phyloP scores from a whole-genome alignment of 768 basidiomycete species.

The Hygrocybe coccinea region DNA sequence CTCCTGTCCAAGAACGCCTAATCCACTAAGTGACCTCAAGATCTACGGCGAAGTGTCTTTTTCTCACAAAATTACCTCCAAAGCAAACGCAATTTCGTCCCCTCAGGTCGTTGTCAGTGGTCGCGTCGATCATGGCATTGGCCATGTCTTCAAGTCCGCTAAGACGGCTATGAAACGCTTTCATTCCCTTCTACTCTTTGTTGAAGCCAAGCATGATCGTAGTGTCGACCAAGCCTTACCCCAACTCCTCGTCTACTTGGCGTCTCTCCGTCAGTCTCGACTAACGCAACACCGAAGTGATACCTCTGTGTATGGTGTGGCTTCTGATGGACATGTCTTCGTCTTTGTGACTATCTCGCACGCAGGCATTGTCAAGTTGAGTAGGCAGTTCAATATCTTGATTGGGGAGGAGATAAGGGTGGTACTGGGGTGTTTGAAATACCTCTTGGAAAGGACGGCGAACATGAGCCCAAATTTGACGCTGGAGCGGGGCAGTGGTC shows the following conservation, averaged over 20 bases:
- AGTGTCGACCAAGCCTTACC: slow-evolving; percentile 1
- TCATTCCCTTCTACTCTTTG: slow-evolving; percentile 1
- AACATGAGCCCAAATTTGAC: slow-evolving; percentile 9
- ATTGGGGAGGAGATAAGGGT: slow-evolving; percentile 7
- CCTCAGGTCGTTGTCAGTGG: neutral
- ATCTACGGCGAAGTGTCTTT: neutral
- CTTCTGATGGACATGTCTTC: slow-evolving; percentile 13
- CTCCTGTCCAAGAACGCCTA: neutral
- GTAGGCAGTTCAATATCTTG: slow-evolving; percentile 13
- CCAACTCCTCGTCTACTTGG: slow-evolving; percentile 12
- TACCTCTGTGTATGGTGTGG: slow-evolving; percentile 15
- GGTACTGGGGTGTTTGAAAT: slow-evolving; percentile 14
- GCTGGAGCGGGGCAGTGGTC: neutral
- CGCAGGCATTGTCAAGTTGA: slow-evolving; percentile 11
- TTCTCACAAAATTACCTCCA: neutral
- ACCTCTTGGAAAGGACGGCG: slow-evolving; percentile 10
- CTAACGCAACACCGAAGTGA: slow-evolving; percentile 8
- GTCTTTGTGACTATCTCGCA: slow-evolving; percentile 17
- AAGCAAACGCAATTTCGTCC: neutral
- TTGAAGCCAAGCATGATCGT: neutral
- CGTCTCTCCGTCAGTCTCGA: slow-evolving; percentile 15
- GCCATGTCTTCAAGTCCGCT: neutral
- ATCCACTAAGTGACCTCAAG: neutral
- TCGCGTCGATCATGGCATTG: slow-evolving; percentile 1
- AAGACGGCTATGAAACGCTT: neutral